These are phyloP conservation scores for Hordeum pubiflorum DNA, from an alignment of 202 grass and related monocot species.

Conservation along the genomic window DNA sequence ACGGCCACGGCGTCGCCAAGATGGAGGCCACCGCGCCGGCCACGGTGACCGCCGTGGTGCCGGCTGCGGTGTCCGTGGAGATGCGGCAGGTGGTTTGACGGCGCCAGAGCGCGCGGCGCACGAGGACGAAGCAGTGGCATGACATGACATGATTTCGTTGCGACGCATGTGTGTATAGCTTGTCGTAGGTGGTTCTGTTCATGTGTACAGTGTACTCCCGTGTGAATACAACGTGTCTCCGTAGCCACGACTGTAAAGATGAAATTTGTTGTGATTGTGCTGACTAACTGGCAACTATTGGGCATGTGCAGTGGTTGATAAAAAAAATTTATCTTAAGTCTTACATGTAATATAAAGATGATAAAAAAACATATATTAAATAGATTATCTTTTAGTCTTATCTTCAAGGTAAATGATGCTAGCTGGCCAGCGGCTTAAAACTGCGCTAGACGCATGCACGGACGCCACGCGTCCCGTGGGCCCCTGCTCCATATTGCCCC, in stretches of 20 bases:
- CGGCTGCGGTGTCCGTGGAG: neutral
- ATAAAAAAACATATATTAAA: too few relatives aligned
- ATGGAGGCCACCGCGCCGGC: conserved; percentile 15
- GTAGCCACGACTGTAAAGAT: neutral
- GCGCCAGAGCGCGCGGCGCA: neutral
- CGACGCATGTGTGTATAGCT: neutral
- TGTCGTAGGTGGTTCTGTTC: neutral
- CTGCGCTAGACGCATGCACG: too few relatives aligned
- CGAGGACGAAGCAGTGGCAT: neutral
- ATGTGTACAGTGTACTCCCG: neutral
- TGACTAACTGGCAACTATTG: too few relatives aligned
- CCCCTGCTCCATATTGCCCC: too few relatives aligned
- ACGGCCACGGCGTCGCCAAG: conserved; percentile 13
- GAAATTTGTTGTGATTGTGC: neutral
- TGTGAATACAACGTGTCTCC: neutral
- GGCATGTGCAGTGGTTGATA: too few relatives aligned
- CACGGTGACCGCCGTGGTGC: neutral
- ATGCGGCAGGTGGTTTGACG: neutral
- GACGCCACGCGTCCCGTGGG: too few relatives aligned
- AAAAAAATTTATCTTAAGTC: too few relatives aligned
- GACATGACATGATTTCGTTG: neutral
- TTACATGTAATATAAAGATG: too few relatives aligned
- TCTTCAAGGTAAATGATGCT: too few relatives aligned
- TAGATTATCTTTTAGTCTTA: too few relatives aligned
- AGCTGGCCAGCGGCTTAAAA: too few relatives aligned